A percentile compares a stretch with the other conserved stretches of the same genome.
phyloP scores from a whole-genome alignment of 2,329 filamentous ascomycete genomes.

The Aspergillus sp. region DNA sequence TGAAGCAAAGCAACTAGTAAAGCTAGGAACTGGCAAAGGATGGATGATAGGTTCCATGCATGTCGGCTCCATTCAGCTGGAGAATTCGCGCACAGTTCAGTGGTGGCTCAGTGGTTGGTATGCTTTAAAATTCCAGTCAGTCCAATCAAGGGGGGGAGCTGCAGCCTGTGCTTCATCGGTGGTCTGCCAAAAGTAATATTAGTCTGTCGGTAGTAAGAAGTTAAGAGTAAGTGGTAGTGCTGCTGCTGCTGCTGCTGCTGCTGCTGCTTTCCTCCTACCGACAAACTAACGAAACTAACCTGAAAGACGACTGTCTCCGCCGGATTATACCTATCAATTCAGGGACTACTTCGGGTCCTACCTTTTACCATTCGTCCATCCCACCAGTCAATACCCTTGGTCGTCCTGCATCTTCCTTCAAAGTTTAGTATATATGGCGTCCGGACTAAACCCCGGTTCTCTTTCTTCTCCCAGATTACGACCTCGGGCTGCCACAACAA shows the following conservation, averaged over 20 bases:
- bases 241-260: background rate
- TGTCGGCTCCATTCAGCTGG: background rate
- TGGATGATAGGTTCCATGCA: conserved; percentile 1
- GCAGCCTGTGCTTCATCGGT: background rate
- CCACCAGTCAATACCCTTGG: background rate
- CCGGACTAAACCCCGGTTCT: conserved; percentile 50
- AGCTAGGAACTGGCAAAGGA: background rate
- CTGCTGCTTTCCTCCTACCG: background rate
- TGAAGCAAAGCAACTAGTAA: background rate
- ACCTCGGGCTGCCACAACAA: conserved; percentile 33
- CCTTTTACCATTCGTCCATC: conserved; percentile 11
- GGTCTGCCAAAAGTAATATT: too few species aligned
- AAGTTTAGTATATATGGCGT: conserved; percentile 42
- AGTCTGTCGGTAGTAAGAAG: too few species aligned
- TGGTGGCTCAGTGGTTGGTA: conserved; percentile 3
- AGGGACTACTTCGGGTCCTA: background rate
- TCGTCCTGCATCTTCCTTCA: background rate
- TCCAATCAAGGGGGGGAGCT: background rate
- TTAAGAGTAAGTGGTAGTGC: too few species aligned
- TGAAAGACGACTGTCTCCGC: background rate
- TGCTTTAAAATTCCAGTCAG: conserved; percentile 1
- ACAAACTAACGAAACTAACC: background rate
- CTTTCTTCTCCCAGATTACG: conserved; percentile 36
- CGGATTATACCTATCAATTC: background rate
- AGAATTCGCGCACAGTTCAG: background rate